Evolutionary conservation across 2,329 filamentous ascomycete species (phyloP).

Genomic region (Trichoderma hamatum): DNA sequence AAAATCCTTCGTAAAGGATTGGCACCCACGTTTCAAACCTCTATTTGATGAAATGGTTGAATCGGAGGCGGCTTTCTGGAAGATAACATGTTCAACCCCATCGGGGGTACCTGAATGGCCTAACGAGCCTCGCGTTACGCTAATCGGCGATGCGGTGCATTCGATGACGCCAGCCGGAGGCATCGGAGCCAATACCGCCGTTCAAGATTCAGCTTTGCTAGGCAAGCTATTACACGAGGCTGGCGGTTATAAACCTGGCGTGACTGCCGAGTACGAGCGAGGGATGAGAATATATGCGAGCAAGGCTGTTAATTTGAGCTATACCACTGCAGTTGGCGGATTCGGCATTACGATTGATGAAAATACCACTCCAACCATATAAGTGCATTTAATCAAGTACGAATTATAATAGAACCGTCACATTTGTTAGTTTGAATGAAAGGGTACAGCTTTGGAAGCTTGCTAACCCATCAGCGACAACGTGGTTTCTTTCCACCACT

Average conservation of each 20-base stretch:
- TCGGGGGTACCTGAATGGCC: slow-evolving; percentile 62
- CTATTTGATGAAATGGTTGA: slow-evolving; percentile 62
- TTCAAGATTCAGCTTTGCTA: slow-evolving; percentile 58
- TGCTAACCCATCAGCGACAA: not conserved
- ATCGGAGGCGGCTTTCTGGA: slow-evolving; percentile 65
- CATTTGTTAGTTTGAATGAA: not conserved
- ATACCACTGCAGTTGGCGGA: slow-evolving; percentile 46
- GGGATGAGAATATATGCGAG: slow-evolving; percentile 64
- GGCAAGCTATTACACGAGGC: slow-evolving; percentile 55
- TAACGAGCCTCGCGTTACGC: slow-evolving; percentile 60
- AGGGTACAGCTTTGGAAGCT: not conserved
- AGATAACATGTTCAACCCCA: slow-evolving; percentile 65
- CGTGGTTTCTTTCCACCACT: not conserved
- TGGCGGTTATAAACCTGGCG: slow-evolving; percentile 56
- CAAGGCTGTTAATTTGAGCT: slow-evolving; percentile 59
- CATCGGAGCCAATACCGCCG: slow-evolving; percentile 60
- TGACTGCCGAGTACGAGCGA: slow-evolving; percentile 61
- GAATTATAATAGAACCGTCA: not conserved
- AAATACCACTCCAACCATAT: slow-evolving; percentile 26
- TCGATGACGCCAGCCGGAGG: slow-evolving; percentile 62
- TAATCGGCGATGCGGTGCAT: slow-evolving; percentile 62
- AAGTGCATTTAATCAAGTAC: not conserved
- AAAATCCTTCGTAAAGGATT: slow-evolving; percentile 55
- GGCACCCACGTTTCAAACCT: slow-evolving; percentile 59
- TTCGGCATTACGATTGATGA: slow-evolving; percentile 55